Evolutionary conservation across 768 basidiomycete species (phyloP).

Genomic region (Imleria badia): DNA sequence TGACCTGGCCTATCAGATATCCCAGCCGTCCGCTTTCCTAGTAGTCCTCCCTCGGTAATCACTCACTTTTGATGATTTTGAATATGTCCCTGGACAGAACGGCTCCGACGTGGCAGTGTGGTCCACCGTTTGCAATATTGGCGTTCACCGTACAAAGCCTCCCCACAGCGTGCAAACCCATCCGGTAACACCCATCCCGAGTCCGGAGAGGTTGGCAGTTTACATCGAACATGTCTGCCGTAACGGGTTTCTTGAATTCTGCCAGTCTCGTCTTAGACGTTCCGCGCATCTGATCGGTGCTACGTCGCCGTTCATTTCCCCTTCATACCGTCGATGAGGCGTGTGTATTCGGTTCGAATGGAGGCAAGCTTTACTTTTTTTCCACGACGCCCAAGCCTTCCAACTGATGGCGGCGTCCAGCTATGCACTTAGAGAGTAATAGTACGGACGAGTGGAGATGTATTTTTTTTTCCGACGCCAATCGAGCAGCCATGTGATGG

Average conservation of each 20-base stretch:
- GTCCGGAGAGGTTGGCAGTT: background rate
- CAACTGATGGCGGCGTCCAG: too few species aligned
- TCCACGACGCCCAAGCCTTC: background rate
- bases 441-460: background rate
- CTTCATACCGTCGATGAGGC: slow-evolving; percentile 1
- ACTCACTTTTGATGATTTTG: too few species aligned
- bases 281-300: slow-evolving; percentile 2
- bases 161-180: background rate
- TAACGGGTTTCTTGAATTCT: background rate
- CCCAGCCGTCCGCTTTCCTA: background rate
- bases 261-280: too few species aligned
- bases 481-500: background rate
- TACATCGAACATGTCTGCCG: slow-evolving; percentile 1
- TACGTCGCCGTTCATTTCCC: slow-evolving; percentile 16
- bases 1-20: background rate
- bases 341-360: background rate
- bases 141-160: background rate
- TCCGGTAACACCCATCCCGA: slow-evolving; percentile 3
- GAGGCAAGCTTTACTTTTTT: background rate
- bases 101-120: slow-evolving; percentile 6
- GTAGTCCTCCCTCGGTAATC: background rate
- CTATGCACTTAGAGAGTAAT: background rate
- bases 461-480: background rate
- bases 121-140: background rate
- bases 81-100: background rate